Evolutionary conservation across 2,329 filamentous ascomycete species (phyloP).

Genomic region (Trichoderma sp.): DNA sequence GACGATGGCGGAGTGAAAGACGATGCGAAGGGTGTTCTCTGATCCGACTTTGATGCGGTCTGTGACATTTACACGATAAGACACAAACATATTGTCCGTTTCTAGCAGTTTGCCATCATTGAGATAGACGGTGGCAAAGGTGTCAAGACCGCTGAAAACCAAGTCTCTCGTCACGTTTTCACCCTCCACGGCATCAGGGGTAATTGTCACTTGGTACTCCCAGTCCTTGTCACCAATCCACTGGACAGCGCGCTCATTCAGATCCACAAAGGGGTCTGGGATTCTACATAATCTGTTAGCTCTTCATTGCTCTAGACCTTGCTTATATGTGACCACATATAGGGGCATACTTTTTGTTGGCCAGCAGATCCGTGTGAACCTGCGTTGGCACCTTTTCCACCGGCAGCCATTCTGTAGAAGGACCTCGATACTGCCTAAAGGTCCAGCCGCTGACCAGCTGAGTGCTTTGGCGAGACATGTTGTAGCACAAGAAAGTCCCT

Average conservation of each 20-base stretch:
- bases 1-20: slow-evolving; percentile 54
- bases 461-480: slow-evolving; percentile 9
- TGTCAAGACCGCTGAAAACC: slow-evolving; percentile 63
- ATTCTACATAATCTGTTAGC: slow-evolving; percentile 34
- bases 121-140: slow-evolving; percentile 56
- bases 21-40: slow-evolving; percentile 51
- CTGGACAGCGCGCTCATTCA: slow-evolving; percentile 57
- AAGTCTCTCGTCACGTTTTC: slow-evolving; percentile 38
- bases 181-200: slow-evolving; percentile 20
- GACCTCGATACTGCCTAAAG: slow-evolving; percentile 27
- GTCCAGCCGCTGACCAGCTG: slow-evolving; percentile 27
- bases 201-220: slow-evolving; percentile 49
- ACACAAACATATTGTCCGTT: slow-evolving; percentile 63
- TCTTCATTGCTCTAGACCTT: background rate
- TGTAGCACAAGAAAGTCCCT: background rate
- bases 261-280: slow-evolving; percentile 56
- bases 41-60: slow-evolving; percentile 33
- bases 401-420: slow-evolving; percentile 33
- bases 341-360: slow-evolving; percentile 32
- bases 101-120: slow-evolving; percentile 52
- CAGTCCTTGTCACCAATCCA: slow-evolving; percentile 63
- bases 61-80: slow-evolving; percentile 52
- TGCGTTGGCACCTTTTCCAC: slow-evolving; percentile 36
- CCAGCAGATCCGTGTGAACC: slow-evolving; percentile 38
- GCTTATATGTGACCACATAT: background rate